phyloP scores from a whole-genome alignment of 805 yeast genomes.

The Teunomyces barrocoloradensis region DNA sequence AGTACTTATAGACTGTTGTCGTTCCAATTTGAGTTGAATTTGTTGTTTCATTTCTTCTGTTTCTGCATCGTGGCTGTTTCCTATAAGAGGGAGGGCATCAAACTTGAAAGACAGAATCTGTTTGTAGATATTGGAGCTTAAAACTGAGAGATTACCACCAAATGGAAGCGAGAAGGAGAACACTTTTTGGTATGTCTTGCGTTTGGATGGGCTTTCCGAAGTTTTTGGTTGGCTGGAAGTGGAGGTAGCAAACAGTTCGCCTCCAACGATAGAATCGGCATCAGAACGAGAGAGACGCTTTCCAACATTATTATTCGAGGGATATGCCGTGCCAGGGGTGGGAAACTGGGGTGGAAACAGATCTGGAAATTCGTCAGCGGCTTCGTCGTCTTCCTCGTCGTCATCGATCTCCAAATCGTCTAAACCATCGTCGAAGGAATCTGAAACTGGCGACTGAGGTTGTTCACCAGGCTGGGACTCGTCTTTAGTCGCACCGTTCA shows the following conservation, averaged over 20 bases:
- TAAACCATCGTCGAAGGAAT: constrained; percentile 1
- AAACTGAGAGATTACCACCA: constrained; percentile 36
- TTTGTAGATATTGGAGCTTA: constrained; percentile 26
- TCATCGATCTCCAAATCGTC: constrained; percentile 5
- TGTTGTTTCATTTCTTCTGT: constrained; percentile 23
- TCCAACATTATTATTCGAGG: neutral
- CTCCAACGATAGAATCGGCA: constrained; percentile 53
- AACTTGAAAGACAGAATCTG: constrained; percentile 22
- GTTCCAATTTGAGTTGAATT: constrained; percentile 40
- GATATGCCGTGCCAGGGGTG: neutral
- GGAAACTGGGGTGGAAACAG: constrained; percentile 1
- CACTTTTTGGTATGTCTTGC: constrained; percentile 26
- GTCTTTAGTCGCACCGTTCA: neutral
- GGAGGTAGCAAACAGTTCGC: constrained; percentile 27
- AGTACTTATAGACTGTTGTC: constrained; percentile 59
- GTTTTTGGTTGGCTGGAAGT: neutral
- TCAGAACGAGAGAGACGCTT: constrained; percentile 24
- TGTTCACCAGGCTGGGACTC: neutral
- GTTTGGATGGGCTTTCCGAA: neutral
- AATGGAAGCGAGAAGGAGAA: constrained; percentile 61
- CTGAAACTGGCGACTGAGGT: neutral
- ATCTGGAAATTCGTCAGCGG: constrained; percentile 7
- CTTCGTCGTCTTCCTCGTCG: constrained; percentile 10
- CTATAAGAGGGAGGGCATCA: constrained; percentile 21
- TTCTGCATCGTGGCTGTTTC: constrained; percentile 12